A percentile compares a stretch with the other conserved stretches of the same genome.
Evolutionary conservation across 2,329 filamentous ascomycete species (phyloP).

Genomic region (Purpureocillium takamizusanense): DNA sequence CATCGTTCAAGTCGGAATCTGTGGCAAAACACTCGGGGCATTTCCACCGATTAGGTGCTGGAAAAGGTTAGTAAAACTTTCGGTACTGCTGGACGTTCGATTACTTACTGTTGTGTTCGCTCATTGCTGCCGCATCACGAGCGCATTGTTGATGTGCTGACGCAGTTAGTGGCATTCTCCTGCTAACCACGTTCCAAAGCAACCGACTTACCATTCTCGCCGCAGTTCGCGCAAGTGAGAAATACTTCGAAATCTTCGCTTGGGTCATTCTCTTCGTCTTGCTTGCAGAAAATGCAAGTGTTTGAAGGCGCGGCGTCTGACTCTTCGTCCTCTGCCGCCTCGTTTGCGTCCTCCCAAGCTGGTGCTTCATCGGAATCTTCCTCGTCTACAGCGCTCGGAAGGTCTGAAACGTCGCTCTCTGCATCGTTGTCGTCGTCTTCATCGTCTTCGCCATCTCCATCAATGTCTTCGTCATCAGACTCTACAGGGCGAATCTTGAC

Average conservation of each 20-base stretch:
- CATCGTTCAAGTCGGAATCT: slow-evolving; percentile 20
- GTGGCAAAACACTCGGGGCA: slow-evolving; percentile 38
- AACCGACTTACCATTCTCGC: slow-evolving; percentile 64
- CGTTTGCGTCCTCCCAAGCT: slow-evolving; percentile 47
- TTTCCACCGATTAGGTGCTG: slow-evolving; percentile 38
- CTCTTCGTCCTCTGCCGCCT: slow-evolving; percentile 48
- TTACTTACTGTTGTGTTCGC: slow-evolving; percentile 20
- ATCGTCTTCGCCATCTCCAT: slow-evolving; percentile 40
- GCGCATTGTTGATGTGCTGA: slow-evolving; percentile 89
- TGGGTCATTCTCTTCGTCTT: slow-evolving; percentile 75
- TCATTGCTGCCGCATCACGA: slow-evolving; percentile 46
- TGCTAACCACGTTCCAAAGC: background rate
- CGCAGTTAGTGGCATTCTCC: slow-evolving; percentile 28
- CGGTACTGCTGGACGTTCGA: background rate
- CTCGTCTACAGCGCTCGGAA: slow-evolving; percentile 36
- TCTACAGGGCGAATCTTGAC: slow-evolving; percentile 48
- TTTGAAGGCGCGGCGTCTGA: slow-evolving; percentile 40
- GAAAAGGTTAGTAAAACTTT: slow-evolving; percentile 12
- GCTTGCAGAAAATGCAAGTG: slow-evolving; percentile 64
- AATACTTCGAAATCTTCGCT: slow-evolving; percentile 73
- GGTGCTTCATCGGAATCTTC: slow-evolving; percentile 8
- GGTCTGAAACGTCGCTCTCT: slow-evolving; percentile 37
- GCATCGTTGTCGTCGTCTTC: slow-evolving; percentile 48
- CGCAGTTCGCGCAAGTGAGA: slow-evolving; percentile 67
- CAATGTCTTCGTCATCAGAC: slow-evolving; percentile 30